Percentiles rank a stretch among this genome's conserved stretches.
Conservation (phyloP, 305 asterid genomes). For the Stenogyne calaminthoides region DNA sequence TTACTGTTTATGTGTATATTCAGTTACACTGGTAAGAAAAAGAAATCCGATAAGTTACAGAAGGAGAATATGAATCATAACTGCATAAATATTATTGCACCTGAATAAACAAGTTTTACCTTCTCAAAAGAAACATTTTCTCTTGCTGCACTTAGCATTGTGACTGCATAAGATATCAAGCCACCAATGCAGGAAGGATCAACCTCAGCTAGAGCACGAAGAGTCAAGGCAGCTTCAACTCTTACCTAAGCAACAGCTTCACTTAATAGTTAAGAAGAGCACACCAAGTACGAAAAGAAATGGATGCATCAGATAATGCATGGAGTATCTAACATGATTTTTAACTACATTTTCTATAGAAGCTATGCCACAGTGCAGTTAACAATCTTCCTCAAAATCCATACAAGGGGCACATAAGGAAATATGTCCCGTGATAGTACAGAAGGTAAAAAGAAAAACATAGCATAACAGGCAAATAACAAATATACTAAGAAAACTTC, state of each 20-base stretch:
- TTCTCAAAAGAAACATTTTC: slow-evolving; percentile 86
- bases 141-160: slow-evolving; percentile 85
- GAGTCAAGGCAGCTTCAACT: slow-evolving; percentile 95
- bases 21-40: neutral
- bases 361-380: slow-evolving; percentile 21
- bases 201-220: slow-evolving; percentile 92
- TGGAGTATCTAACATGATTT: slow-evolving; percentile 23
- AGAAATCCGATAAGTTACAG: slow-evolving; percentile 4
- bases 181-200: slow-evolving; percentile 98
- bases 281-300: slow-evolving; percentile 15
- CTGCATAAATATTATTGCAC: neutral
- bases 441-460: slow-evolving; percentile 4
- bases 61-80: neutral
- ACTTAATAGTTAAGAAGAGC: slow-evolving; percentile 30
- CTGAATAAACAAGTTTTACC: slow-evolving; percentile 48
- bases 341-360: slow-evolving; percentile 22
- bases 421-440: slow-evolving; percentile 3
- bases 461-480: neutral
- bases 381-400: slow-evolving; percentile 17
- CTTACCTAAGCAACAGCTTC: slow-evolving; percentile 66
- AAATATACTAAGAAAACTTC: slow-evolving; percentile 6
- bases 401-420: slow-evolving; percentile 13
- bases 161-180: slow-evolving; percentile 90
- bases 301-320: slow-evolving; percentile 34
- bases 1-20: slow-evolving; percentile 9